Base-by-base conservation (phyloP, 257 asterid genomes). In the Primulina eburnea region DNA sequence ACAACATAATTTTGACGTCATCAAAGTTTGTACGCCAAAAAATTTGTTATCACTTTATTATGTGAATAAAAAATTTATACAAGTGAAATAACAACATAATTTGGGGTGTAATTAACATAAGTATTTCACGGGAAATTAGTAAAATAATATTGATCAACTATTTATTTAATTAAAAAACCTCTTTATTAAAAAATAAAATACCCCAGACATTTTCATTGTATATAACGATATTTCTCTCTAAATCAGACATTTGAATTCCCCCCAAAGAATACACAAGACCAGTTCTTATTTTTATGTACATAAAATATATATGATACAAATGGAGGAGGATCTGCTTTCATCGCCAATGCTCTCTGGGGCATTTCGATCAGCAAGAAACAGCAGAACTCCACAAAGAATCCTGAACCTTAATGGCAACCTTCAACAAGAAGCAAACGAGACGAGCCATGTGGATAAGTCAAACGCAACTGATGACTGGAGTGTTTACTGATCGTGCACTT, bases 401-500 rank as follows among this genome's bases (percentile, higher is more conserved):
- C 56, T 5, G 56, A 47, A 47, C 56, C 18, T 12, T 47, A n/a
- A 7, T 40, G 29, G 12, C 38, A n/a, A 10, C 2, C 28, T 52
- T 16, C 34, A 29, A 57, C 52, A 43, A 17, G 57, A 8, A 9
- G 50, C 50, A 43, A 18, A 52, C 35, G 14, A 26, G 18, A 16
- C 30, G 7, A 70, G 29, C 67, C 47, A 34, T 0, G 29, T 62
- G 6, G 47, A 24, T 17, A 8, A 17, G 14, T 3, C 1, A 8
- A 34, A 4, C 4, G 11, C 5, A 71, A 29, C 50, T 16, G 74
- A 38, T 64, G 62, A 68, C 81, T 69, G 78, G 61, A 64, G 82
- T 34, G 74, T 37, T 73, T 83, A 83, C 34, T 61, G 53, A 63
- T 73, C 73, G n/a, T 28, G 69, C 64, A 30, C 69, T 75, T 47